Base-by-base conservation (phyloP, 2,329 filamentous ascomycete genomes). In the Orbilia javanica region DNA sequence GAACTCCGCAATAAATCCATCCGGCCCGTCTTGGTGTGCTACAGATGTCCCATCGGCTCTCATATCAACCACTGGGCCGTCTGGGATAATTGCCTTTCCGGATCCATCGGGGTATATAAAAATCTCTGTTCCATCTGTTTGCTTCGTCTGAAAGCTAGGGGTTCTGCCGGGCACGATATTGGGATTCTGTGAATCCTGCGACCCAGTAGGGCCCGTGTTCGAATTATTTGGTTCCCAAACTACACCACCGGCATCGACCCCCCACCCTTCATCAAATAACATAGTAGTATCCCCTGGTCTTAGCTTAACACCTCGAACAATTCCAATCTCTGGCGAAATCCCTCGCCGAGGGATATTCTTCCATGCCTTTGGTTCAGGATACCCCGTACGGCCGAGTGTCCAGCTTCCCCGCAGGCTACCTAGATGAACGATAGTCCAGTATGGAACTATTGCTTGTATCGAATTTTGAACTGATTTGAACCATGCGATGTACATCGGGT, bases 231-330 rank as follows among this genome's bases (percentile, higher is more conserved):
- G 11, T 18, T 55, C 52, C 53, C 6, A 39, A 25, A 25, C 25
- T 18, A 71, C 22, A 15, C 55, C 68, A 1, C 36, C 27, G 20
- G 39, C n/a, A n/a, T 64, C 55, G 34, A 64, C 22, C 11, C 15
- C 57, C 55, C 68, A 71, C 10, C 57, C 57, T 13, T 71, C 48
- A 8, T 71, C 46, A 7, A 71, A 71, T 10, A 64, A 31, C 4
- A 64, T 18, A 34, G 52, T 25, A 0, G 22, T 25, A 53, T 44
- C 36, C 10, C 57, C 57, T 15, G 29, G 22, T 15, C 15, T 25
- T 6, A 27, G 5, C 4, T 13, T 46, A 25, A 15, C 2, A 18
- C 7, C 3, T 20, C 18, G 13, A 15, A 71, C 29, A 15, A 55
- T 46, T 1, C n/a, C 34, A 10, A 46, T 39, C 46, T 64, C 68